Conservation (phyloP, 2,329 filamentous ascomycete genomes). For the Sarocladium kiliense region DNA sequence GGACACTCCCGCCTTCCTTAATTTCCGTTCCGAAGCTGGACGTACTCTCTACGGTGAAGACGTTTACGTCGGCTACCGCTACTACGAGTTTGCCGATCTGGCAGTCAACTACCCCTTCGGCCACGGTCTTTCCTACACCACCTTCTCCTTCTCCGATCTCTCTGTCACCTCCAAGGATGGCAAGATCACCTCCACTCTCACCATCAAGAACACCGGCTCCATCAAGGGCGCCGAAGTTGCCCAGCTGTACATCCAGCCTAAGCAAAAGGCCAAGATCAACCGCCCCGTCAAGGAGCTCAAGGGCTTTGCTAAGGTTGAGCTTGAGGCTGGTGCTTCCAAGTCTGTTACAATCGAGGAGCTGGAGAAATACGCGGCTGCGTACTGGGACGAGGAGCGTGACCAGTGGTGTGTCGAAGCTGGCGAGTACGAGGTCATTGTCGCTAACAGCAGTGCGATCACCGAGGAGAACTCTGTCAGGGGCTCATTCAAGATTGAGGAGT, state of each 20-base stretch:
- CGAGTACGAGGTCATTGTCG: slow-evolving; percentile 57
- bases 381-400: slow-evolving; percentile 63
- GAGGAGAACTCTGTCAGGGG: slow-evolving; percentile 41
- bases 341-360: slow-evolving; percentile 49
- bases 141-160: slow-evolving; percentile 53
- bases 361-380: slow-evolving; percentile 62
- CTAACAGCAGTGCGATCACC: slow-evolving; percentile 48
- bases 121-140: slow-evolving; percentile 74
- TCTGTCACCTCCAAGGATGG: slow-evolving; percentile 39
- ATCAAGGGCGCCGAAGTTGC: slow-evolving; percentile 48
- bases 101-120: slow-evolving; percentile 72
- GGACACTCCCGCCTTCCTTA: slow-evolving; percentile 72
- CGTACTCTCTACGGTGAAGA: slow-evolving; percentile 75
- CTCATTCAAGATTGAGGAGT: slow-evolving; percentile 53
- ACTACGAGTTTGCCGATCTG: slow-evolving; percentile 67
- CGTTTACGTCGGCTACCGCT: slow-evolving; percentile 75
- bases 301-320: slow-evolving; percentile 58
- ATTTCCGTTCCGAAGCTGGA: slow-evolving; percentile 66
- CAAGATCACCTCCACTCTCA: slow-evolving; percentile 42
- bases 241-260: slow-evolving; percentile 51
- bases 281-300: slow-evolving; percentile 58
- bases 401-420: slow-evolving; percentile 65
- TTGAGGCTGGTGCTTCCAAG: slow-evolving; percentile 56
- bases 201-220: slow-evolving; percentile 57
- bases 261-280: slow-evolving; percentile 49